These are phyloP conservation scores for Biscogniauxia marginata DNA, from an alignment of 2,329 filamentous ascomycete genomes.

Conservation along the genomic window DNA sequence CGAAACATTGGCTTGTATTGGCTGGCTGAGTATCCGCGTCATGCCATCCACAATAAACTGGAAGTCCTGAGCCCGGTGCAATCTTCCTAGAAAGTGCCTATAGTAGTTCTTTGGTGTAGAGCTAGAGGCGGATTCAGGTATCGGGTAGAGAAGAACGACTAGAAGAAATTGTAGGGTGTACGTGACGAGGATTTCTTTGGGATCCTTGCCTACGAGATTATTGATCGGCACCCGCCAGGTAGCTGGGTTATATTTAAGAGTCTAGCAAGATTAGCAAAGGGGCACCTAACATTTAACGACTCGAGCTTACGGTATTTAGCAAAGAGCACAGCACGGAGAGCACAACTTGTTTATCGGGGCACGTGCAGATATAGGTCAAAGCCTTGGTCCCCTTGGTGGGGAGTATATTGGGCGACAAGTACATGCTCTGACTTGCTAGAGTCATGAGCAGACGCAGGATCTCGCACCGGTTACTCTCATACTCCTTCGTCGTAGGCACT, in stretches of 20 bases:
- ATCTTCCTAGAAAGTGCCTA: conserved; percentile 83
- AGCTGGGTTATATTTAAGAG: conserved; percentile 92
- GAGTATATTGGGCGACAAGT: conserved; percentile 75
- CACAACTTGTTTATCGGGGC: conserved; percentile 86
- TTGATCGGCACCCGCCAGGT: conserved; percentile 95
- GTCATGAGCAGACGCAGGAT: conserved; percentile 83
- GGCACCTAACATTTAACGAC: not conserved
- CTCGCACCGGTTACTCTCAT: conserved; percentile 90
- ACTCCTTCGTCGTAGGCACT: conserved; percentile 83
- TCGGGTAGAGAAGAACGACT: conserved; percentile 79
- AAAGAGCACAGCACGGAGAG: conserved; percentile 88
- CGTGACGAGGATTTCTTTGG: conserved; percentile 85
- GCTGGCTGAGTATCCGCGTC: conserved; percentile 88
- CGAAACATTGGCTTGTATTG: conserved; percentile 81
- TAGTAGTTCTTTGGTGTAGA: conserved; percentile 83
- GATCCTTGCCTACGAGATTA: conserved; percentile 85
- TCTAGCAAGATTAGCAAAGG: conserved; percentile 46
- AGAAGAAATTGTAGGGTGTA: conserved; percentile 92
- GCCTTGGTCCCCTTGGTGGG: conserved; percentile 80
- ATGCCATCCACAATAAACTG: conserved; percentile 96
- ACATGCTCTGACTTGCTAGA: conserved; percentile 88
- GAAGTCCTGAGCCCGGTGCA: conserved; percentile 94
- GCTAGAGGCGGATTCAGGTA: conserved; percentile 70
- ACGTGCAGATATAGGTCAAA: conserved; percentile 86
- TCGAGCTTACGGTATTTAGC: conserved; percentile 75